A percentile compares a stretch with the other conserved stretches of the same genome.
These are phyloP conservation scores for Ogataea pini DNA, from an alignment of 805 yeast species.

Conservation along the genomic window DNA sequence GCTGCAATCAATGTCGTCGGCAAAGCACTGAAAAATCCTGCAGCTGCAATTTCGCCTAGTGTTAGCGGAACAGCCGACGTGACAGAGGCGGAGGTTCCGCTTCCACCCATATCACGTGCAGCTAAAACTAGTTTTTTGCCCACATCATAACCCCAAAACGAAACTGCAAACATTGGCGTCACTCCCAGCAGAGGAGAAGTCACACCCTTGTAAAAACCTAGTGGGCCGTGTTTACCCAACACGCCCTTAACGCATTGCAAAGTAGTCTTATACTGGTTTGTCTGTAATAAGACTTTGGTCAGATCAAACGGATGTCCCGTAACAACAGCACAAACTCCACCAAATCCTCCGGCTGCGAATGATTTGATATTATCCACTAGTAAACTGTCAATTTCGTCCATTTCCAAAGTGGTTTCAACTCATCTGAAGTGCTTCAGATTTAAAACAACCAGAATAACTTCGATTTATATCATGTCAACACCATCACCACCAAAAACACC, in stretches of 20 bases:
- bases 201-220: conserved; percentile 91
- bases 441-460: neutral
- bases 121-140: conserved; percentile 75
- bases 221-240: conserved; percentile 67
- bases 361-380: conserved; percentile 81
- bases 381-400: conserved; percentile 36
- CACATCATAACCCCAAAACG: conserved; percentile 97
- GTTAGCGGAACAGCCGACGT: conserved; percentile 45
- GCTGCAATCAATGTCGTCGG: conserved; percentile 98
- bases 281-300: conserved; percentile 88
- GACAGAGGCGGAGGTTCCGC: conserved; percentile 24
- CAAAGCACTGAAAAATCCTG: conserved; percentile 91
- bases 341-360: conserved; percentile 90
- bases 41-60: conserved; percentile 75
- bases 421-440: neutral
- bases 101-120: conserved; percentile 32
- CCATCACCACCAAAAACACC: neutral
- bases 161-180: conserved; percentile 97
- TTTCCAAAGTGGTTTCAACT: conserved; percentile 3
- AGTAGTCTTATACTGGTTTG: conserved; percentile 66
- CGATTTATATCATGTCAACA: neutral
- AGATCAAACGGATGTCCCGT: conserved; percentile 98
- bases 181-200: conserved; percentile 94
- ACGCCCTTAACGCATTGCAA: conserved; percentile 69
- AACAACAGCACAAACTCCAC: conserved; percentile 92